phyloP scores from a whole-genome alignment of 805 yeast species.

The Osmozyma mogii region DNA sequence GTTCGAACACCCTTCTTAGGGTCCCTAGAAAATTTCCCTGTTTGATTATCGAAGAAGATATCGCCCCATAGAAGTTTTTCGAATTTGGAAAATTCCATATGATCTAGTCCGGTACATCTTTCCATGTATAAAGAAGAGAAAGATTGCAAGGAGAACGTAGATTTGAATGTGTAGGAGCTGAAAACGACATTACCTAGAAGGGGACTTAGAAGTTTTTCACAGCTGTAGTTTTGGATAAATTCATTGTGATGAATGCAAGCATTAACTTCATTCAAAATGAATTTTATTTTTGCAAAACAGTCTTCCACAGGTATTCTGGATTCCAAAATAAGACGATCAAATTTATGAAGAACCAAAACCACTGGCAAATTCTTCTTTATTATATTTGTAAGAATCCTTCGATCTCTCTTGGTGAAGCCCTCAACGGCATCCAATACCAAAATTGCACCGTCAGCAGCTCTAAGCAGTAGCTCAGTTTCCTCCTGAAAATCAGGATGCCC shows the following conservation, averaged over 20 bases:
- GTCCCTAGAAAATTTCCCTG: conserved; percentile 37
- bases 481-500: conserved; percentile 85
- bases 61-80: conserved; percentile 72
- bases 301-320: conserved; percentile 67
- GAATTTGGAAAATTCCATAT: conserved; percentile 31
- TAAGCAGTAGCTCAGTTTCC: conserved; percentile 53
- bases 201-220: conserved; percentile 44
- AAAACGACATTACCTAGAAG: conserved; percentile 61
- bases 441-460: conserved; percentile 56
- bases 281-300: conserved; percentile 59
- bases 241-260: conserved; percentile 32
- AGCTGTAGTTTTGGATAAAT: conserved; percentile 18
- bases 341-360: conserved; percentile 62
- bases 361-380: conserved; percentile 44
- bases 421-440: conserved; percentile 81
- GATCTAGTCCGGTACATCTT: conserved; percentile 3
- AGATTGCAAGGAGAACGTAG: conserved; percentile 59
- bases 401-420: conserved; percentile 59
- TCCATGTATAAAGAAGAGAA: conserved; percentile 47
- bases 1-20: conserved; percentile 26
- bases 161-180: conserved; percentile 56
- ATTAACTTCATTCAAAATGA: conserved; percentile 60
- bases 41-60: conserved; percentile 37
- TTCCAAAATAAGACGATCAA: conserved; percentile 82
- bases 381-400: conserved; percentile 43